These are phyloP conservation scores for Diplodia scrobiculata DNA, from an alignment of 2,329 filamentous ascomycete species.

Conservation along the genomic window DNA sequence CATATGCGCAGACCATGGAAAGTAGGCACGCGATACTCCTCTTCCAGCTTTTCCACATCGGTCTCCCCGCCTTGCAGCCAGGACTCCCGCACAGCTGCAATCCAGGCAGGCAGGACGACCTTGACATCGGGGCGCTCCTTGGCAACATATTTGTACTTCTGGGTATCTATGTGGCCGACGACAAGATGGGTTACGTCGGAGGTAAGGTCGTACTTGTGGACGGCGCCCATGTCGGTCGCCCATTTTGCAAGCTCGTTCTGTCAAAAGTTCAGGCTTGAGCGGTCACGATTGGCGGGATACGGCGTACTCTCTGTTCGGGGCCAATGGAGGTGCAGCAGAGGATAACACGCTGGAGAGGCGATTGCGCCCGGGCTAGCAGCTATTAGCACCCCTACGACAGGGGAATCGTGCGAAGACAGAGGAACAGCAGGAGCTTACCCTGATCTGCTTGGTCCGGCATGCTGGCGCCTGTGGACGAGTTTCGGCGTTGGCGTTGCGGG, in stretches of 20 bases:
- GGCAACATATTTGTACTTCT: slow-evolving; percentile 95
- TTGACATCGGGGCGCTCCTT: slow-evolving; percentile 83
- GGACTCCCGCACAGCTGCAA: slow-evolving; percentile 73
- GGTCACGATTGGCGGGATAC: slow-evolving; percentile 31
- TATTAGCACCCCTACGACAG: slow-evolving; percentile 30
- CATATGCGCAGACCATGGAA: slow-evolving; percentile 66
- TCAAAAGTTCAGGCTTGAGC: slow-evolving; percentile 17
- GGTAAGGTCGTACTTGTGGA: slow-evolving; percentile 89
- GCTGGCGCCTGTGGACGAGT: slow-evolving; percentile 22
- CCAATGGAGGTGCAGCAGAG: slow-evolving; percentile 87
- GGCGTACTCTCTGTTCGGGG: slow-evolving; percentile 71
- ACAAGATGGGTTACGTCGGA: slow-evolving; percentile 93
- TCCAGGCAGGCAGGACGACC: slow-evolving; percentile 79
- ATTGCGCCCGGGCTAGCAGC: slow-evolving; percentile 38
- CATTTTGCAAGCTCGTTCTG: slow-evolving; percentile 62
- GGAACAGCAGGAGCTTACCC: slow-evolving; percentile 33
- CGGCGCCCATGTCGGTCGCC: slow-evolving; percentile 79
- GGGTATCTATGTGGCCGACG: slow-evolving; percentile 83
- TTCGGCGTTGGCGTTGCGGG: slow-evolving; percentile 17
- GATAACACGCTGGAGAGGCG: slow-evolving; percentile 62
- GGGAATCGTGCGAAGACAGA: not conserved
- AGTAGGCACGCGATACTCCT: slow-evolving; percentile 63
- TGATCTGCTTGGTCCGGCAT: slow-evolving; percentile 37
- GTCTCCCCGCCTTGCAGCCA: slow-evolving; percentile 82
- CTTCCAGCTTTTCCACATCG: slow-evolving; percentile 70